A percentile compares a stretch with the other conserved stretches of the same genome.
These are phyloP conservation scores for Bretziella fagacearum DNA, from an alignment of 2,329 filamentous ascomycete species.

Conservation along the genomic window DNA sequence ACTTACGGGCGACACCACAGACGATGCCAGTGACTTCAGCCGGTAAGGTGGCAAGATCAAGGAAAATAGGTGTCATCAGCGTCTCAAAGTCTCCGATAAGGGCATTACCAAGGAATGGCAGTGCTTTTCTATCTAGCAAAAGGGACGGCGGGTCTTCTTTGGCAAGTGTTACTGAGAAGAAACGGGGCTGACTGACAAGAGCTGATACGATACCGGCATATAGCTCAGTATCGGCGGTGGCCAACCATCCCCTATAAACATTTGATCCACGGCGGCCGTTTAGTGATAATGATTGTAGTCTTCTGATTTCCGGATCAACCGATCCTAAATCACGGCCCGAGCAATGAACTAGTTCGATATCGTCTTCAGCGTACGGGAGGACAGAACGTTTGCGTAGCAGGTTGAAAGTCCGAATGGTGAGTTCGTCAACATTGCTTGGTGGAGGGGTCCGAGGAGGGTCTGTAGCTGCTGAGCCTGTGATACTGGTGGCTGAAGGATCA, in stretches of 20 bases:
- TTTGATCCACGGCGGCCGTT: constrained; percentile 15
- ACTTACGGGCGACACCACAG: constrained; percentile 71
- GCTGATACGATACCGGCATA: constrained; percentile 47
- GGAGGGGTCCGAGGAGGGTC: constrained; percentile 51
- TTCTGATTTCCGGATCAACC: constrained; percentile 18
- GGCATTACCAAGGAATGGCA: constrained; percentile 51
- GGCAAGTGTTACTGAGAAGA: constrained; percentile 58
- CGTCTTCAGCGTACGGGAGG: constrained; percentile 49
- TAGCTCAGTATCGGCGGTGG: constrained; percentile 44
- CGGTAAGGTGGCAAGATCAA: constrained; percentile 66
- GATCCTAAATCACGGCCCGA: constrained; percentile 39
- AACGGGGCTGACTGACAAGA: constrained; percentile 44
- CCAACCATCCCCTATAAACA: constrained; percentile 31
- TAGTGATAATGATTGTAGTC: constrained; percentile 18
- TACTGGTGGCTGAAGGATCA: background rate
- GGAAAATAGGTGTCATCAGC: constrained; percentile 66
- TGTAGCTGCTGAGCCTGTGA: background rate
- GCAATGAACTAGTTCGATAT: constrained; percentile 63
- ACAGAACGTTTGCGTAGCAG: constrained; percentile 67
- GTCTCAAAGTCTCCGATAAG: constrained; percentile 59
- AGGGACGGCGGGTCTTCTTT: constrained; percentile 58
- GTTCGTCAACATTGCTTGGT: constrained; percentile 58
- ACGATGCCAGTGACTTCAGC: constrained; percentile 88
- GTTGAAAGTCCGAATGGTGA: constrained; percentile 68
- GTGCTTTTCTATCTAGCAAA: constrained; percentile 50